Evolutionary conservation across 371 early-diverging fungal genomes (phyloP).

Genomic region (Mucor piriformis): DNA sequence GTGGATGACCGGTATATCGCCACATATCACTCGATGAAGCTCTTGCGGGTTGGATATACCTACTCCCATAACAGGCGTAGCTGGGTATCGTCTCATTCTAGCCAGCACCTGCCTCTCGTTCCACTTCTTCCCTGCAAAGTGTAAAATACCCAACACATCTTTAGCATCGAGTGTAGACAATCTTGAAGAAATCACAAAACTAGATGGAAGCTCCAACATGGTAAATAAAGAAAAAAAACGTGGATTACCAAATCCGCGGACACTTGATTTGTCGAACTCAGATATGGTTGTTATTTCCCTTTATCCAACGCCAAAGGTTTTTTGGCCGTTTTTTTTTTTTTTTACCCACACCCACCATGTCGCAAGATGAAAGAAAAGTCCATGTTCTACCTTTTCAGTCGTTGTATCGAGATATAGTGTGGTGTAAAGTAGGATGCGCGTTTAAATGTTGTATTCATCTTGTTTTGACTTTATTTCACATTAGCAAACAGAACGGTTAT

Average conservation of each 20-base stretch:
- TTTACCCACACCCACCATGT: constrained; percentile 7
- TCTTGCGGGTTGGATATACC: constrained; percentile 47
- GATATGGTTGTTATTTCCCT: no score
- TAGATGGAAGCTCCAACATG: constrained; percentile 36
- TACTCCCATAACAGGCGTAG: constrained; percentile 29
- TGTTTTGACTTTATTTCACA: no score
- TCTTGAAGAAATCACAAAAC: constrained; percentile 37
- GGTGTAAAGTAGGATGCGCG: constrained; percentile 20
- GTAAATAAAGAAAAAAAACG: neutral
- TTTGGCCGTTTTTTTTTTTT: constrained; percentile 1
- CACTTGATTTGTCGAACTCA: no score
- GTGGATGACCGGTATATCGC: constrained; percentile 41
- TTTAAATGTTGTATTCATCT: neutral
- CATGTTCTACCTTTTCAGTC: constrained; percentile 20
- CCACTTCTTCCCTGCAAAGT: constrained; percentile 22
- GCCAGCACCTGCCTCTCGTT: constrained; percentile 9
- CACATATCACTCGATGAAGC: constrained; percentile 24
- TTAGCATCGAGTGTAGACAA: constrained; percentile 34
- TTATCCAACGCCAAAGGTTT: neutral
- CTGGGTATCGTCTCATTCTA: constrained; percentile 10
- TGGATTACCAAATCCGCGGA: no score
- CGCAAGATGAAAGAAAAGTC: constrained; percentile 13
- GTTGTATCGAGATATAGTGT: constrained; percentile 22
- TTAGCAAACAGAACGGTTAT: constrained; percentile 63
- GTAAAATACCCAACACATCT: constrained; percentile 31